These are phyloP conservation scores for Trametes sp. DNA, from an alignment of 1,284 basidiomycete genomes.

Conservation along the genomic window DNA sequence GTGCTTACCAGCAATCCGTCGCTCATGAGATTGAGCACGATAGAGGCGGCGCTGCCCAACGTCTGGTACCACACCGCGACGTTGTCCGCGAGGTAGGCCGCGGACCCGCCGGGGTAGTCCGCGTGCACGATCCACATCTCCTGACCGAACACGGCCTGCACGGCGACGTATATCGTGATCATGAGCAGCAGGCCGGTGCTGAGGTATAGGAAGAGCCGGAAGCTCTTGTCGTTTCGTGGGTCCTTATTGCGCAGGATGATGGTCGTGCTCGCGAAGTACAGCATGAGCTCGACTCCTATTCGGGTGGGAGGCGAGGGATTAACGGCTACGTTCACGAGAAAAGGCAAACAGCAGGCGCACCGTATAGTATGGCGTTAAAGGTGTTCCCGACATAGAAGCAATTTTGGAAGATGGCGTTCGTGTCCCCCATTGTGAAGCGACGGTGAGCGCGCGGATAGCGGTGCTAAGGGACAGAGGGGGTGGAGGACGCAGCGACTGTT, in stretches of 20 bases:
- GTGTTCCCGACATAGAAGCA: conserved; percentile 17
- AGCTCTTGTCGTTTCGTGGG: conserved; percentile 1
- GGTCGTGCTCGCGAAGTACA: conserved; percentile 17
- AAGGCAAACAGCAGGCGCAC: background rate
- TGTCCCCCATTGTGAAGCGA: background rate
- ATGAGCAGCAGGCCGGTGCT: conserved; percentile 19
- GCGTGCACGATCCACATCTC: conserved; percentile 32
- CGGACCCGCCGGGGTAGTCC: conserved; percentile 26
- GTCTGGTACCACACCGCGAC: conserved; percentile 34
- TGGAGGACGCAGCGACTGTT: background rate
- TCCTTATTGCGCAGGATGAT: conserved; percentile 4
- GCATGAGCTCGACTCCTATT: conserved; percentile 21
- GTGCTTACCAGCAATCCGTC: conserved; percentile 27
- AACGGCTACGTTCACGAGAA: background rate
- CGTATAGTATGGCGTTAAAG: conserved; percentile 16
- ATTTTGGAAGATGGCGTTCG: conserved; percentile 16
- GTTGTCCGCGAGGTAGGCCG: conserved; percentile 17
- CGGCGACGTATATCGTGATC: conserved; percentile 19
- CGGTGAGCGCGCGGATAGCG: background rate
- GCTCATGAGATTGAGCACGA: conserved; percentile 24
- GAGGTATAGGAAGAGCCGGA: conserved; percentile 18
- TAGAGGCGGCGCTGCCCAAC: conserved; percentile 19
- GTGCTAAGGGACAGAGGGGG: background rate
- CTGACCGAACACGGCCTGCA: conserved; percentile 27
- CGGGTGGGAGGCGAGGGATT: background rate